Evolutionary conservation across 768 basidiomycete genomes (phyloP).

Genomic region (Suillus subalutaceus): DNA sequence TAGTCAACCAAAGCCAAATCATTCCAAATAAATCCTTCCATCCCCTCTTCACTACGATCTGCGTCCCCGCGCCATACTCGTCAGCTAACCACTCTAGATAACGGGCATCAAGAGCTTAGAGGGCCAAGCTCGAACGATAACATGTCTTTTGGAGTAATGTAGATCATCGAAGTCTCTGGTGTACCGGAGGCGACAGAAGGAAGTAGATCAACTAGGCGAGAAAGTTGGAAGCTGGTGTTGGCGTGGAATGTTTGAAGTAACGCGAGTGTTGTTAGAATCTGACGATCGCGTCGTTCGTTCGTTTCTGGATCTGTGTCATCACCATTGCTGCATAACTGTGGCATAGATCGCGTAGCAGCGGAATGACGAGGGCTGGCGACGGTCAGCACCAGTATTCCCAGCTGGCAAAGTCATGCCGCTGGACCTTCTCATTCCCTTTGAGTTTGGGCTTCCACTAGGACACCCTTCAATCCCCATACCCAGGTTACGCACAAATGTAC

Average conservation of each 20-base stretch:
- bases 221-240: conserved; percentile 60
- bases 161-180: conserved; percentile 32
- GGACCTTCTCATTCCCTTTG: conserved; percentile 43
- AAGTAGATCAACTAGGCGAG: conserved; percentile 39
- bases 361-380: conserved; percentile 37
- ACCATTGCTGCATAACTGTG: conserved; percentile 32
- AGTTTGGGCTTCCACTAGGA: conserved; percentile 37
- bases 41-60: conserved; percentile 43
- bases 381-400: conserved; percentile 32
- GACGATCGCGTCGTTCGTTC: conserved; percentile 37
- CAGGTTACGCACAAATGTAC: conserved; percentile 53
- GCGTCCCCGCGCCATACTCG: conserved; percentile 57
- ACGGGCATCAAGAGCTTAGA: conserved; percentile 69
- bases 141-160: conserved; percentile 66
- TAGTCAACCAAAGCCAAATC: conserved; percentile 42
- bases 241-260: conserved; percentile 72
- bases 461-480: conserved; percentile 77
- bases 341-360: conserved; percentile 20
- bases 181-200: conserved; percentile 16
- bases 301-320: conserved; percentile 16
- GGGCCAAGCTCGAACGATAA: conserved; percentile 73
- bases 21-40: conserved; percentile 51
- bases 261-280: conserved; percentile 52
- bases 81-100: conserved; percentile 79
- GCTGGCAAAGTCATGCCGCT: conserved; percentile 57